Percentiles rank a stretch among this genome's conserved stretches.
These are phyloP conservation scores for Pleurotus cornucopiae DNA, from an alignment of 768 basidiomycete genomes.

Conservation along the genomic window DNA sequence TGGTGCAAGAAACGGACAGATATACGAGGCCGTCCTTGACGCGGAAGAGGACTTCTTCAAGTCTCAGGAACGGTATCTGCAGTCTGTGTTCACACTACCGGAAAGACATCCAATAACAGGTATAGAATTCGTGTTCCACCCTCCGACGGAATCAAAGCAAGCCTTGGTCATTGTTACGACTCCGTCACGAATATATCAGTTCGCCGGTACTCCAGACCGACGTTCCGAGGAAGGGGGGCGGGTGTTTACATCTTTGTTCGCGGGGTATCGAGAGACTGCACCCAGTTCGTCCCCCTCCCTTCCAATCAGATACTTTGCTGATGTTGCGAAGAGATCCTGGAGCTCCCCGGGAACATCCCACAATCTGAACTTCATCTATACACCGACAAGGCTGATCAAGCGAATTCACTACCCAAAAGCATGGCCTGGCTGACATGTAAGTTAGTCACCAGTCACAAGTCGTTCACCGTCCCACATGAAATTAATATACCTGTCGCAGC, in stretches of 20 bases:
- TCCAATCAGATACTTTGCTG: constrained; percentile 18
- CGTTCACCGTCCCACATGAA: background rate
- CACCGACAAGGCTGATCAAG: constrained; percentile 66
- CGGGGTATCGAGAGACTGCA: constrained; percentile 65
- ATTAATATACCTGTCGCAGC: constrained; percentile 34
- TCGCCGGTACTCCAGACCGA: constrained; percentile 64
- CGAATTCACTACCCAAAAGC: constrained; percentile 61
- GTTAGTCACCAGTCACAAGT: constrained; percentile 12
- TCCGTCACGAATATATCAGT: constrained; percentile 86
- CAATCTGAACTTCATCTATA: constrained; percentile 81
- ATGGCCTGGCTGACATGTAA: constrained; percentile 92
- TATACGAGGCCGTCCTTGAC: constrained; percentile 87
- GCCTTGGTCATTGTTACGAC: constrained; percentile 81
- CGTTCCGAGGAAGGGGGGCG: constrained; percentile 73
- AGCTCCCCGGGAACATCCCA: constrained; percentile 76
- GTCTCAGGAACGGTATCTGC: constrained; percentile 77
- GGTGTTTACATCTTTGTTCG: constrained; percentile 72
- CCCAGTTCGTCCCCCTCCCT: constrained; percentile 54
- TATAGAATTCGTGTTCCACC: constrained; percentile 75
- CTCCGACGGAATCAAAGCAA: constrained; percentile 55
- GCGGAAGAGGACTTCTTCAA: constrained; percentile 92
- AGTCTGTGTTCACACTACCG: constrained; percentile 69
- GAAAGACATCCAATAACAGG: constrained; percentile 85
- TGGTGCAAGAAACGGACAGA: constrained; percentile 77
- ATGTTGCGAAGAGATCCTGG: constrained; percentile 68